Evolutionary conservation across 495 filamentous ascomycete genomes (phyloP).

Genomic region (Penicillium subrubescens): DNA sequence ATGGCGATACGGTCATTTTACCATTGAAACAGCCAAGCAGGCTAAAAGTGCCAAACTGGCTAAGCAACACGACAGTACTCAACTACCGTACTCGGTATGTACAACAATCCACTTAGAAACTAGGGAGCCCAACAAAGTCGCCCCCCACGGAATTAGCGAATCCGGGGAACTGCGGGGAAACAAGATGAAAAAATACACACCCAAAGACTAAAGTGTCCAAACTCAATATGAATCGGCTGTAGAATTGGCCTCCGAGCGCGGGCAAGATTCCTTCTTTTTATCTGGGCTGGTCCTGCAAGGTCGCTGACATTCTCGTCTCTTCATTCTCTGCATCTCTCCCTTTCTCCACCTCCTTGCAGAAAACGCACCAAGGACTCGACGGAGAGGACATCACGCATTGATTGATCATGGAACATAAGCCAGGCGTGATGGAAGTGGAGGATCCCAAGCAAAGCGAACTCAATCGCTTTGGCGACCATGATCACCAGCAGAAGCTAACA

Average conservation of each 20-base stretch:
- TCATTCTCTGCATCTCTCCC: neutral
- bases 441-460: constrained; percentile 17
- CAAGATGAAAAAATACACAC: neutral
- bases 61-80: too few species aligned
- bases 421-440: constrained; percentile 17
- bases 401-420: constrained; percentile 26
- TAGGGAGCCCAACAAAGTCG: neutral
- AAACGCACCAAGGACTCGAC: neutral
- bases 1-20: neutral
- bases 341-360: neutral
- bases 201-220: too few species aligned
- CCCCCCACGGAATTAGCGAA: neutral
- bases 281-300: neutral
- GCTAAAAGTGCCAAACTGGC: neutral
- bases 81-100: too few species aligned
- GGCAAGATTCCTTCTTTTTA: neutral
- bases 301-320: neutral
- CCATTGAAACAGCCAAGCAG: neutral
- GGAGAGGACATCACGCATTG: neutral
- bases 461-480: constrained; percentile 17
- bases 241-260: constrained; percentile 18
- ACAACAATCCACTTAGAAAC: too few species aligned
- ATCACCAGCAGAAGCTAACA: constrained; percentile 27
- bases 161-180: constrained; percentile 20
- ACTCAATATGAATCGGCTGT: constrained; percentile 4